phyloP scores from a whole-genome alignment of 2,329 filamentous ascomycete species.

The Scedosporium aurantiacum region DNA sequence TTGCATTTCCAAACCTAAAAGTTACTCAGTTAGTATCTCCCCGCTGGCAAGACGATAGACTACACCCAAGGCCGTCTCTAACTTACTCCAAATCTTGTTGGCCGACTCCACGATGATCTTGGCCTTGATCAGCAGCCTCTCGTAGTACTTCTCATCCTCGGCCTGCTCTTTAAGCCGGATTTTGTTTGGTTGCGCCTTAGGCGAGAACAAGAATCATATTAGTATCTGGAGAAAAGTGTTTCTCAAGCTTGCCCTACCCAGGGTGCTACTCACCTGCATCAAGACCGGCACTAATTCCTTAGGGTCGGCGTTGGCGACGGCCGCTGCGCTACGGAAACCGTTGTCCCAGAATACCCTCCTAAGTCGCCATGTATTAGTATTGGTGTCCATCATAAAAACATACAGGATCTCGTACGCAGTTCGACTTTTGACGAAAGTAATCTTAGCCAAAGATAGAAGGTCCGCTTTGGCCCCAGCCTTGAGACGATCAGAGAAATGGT shows the following conservation, averaged over 20 bases:
- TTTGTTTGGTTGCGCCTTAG: constrained; percentile 56
- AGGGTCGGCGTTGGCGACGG: constrained; percentile 57
- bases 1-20: background rate
- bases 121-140: constrained; percentile 56
- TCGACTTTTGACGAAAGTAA: constrained; percentile 66
- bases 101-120: constrained; percentile 58
- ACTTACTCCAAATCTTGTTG: constrained; percentile 57
- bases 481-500: constrained; percentile 65
- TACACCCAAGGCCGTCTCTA: background rate
- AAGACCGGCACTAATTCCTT: constrained; percentile 60
- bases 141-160: constrained; percentile 48
- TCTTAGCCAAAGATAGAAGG: constrained; percentile 57
- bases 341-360: constrained; percentile 61
- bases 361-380: background rate
- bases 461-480: constrained; percentile 62
- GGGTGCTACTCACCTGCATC: constrained; percentile 44
- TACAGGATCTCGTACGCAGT: constrained; percentile 41
- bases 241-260: background rate
- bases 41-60: background rate
- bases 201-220: constrained; percentile 5
- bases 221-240: background rate
- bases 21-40: background rate
- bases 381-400: no score
- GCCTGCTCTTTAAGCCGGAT: constrained; percentile 38
- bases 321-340: constrained; percentile 57